Base-by-base conservation (phyloP, 352 stramenopile genomes). In the Blastocystis sp. region DNA sequence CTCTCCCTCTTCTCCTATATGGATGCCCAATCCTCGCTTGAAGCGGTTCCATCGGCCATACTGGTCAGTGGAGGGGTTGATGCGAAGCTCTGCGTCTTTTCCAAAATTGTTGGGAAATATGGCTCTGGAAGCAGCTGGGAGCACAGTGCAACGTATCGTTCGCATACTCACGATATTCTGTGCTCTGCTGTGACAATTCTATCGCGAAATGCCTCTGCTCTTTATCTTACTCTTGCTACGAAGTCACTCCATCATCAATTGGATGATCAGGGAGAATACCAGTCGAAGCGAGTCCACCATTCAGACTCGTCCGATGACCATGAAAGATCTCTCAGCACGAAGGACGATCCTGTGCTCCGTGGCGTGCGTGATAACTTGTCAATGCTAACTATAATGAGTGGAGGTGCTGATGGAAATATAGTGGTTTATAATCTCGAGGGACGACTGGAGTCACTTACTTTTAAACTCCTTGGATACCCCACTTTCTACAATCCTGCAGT, bases 131-230 rank as follows among this genome's bases (percentile, higher is more conserved):
- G 50, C n/a, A 18, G 47, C 20, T 56, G 26, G 68, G 37, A 62
- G 18, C 37, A 56, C n/a, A 23, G 23, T 6, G 37, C 37, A 59
- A 29, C 68, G 43, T 34, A 39, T 8, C 68, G 68, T 13, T 34
- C 29, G 18, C 68, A 79, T 34, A 79, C 68, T 15, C 68, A 79
- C 50, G 68, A 79, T 34, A 56, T 79, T 56, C 37, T 79, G n/a
- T 79, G 68, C 29, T 56, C 37, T 20, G 23, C 68, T 34, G 68
- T 56, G 26, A 56, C 7, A 41, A 29, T 56, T 3, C 29, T 59
- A 9, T 11, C 13, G 20, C 20, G 26, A 39, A 55, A 39, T 11
- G 15, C 18, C 41, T n/a, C 26, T 20, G 15, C 68, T 15, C 66
- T 76, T 11, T 76, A 29, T 26, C 23, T 26, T 11, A 34, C 43